Conservation (phyloP, 2,329 filamentous ascomycete species). For the Verticillium zaregamsianum region DNA sequence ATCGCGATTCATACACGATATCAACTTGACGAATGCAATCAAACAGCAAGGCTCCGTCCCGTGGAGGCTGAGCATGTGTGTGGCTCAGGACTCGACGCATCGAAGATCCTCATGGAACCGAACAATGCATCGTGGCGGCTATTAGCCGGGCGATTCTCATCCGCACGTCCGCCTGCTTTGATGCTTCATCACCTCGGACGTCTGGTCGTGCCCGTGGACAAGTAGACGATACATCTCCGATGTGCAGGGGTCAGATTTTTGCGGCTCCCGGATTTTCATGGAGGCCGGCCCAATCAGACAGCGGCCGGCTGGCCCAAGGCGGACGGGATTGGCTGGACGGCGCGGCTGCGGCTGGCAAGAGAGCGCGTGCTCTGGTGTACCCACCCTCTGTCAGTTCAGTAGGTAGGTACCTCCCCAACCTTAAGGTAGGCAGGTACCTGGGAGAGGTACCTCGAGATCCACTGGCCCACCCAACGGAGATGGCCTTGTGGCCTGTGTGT, state of each 20-base stretch:
- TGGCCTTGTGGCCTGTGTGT: neutral
- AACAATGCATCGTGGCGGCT: neutral
- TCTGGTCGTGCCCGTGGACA: neutral
- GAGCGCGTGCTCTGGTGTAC: neutral
- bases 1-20: too few relatives aligned
- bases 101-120: too few relatives aligned
- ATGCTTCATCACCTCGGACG: neutral
- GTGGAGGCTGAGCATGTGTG: too few relatives aligned
- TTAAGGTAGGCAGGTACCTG: too few relatives aligned
- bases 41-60: too few relatives aligned
- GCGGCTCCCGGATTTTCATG: slow-evolving; percentile 1
- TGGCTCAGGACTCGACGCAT: too few relatives aligned
- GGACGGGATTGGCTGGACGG: neutral
- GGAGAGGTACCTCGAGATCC: neutral
- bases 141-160: neutral
- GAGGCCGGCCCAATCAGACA: neutral
- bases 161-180: neutral
- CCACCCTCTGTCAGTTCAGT: neutral
- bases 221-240: neutral
- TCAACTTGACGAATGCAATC: too few relatives aligned
- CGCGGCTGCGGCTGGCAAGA: neutral
- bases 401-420: neutral
- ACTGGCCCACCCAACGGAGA: neutral
- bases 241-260: neutral
- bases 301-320: neutral